These are phyloP conservation scores for Trypanosoma theileri DNA, from an alignment of 208 protist species.

Conservation along the genomic window DNA sequence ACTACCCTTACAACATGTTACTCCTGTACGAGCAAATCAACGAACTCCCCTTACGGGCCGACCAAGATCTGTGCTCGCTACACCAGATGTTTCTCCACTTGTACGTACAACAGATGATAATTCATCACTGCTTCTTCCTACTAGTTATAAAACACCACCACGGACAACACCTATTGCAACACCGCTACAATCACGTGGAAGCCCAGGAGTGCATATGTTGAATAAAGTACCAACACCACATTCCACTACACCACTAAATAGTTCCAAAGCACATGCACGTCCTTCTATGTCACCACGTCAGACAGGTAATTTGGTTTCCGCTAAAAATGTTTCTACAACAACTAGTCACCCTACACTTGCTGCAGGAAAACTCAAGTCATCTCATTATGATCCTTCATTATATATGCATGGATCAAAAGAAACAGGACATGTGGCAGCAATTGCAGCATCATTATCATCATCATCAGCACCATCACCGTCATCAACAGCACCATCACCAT, in stretches of 20 bases:
- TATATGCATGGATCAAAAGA: not conserved
- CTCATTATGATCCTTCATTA: slow-evolving; percentile 3
- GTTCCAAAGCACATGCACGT: not conserved
- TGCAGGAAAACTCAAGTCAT: not conserved
- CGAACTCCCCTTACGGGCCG: not conserved
- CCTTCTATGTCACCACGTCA: not conserved
- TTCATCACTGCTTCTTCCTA: slow-evolving; percentile 16
- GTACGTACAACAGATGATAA: slow-evolving; percentile 10
- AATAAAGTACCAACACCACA: not conserved
- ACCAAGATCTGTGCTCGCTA: not conserved
- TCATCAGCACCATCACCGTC: not conserved
- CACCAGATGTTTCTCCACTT: slow-evolving; percentile 22
- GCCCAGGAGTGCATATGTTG: not conserved
- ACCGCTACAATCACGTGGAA: not conserved
- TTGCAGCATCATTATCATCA: not conserved
- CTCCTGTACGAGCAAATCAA: not conserved
- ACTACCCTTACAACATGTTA: not conserved
- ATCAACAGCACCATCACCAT: not conserved
- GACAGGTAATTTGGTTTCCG: not conserved
- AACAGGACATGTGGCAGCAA: not conserved
- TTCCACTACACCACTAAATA: not conserved
- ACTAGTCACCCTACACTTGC: not conserved
- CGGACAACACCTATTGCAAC: not conserved
- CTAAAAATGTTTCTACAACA: not conserved
- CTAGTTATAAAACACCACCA: slow-evolving; percentile 9